phyloP scores from a whole-genome alignment of 1,284 basidiomycete genomes.

The Ceratobasidium sp. region DNA sequence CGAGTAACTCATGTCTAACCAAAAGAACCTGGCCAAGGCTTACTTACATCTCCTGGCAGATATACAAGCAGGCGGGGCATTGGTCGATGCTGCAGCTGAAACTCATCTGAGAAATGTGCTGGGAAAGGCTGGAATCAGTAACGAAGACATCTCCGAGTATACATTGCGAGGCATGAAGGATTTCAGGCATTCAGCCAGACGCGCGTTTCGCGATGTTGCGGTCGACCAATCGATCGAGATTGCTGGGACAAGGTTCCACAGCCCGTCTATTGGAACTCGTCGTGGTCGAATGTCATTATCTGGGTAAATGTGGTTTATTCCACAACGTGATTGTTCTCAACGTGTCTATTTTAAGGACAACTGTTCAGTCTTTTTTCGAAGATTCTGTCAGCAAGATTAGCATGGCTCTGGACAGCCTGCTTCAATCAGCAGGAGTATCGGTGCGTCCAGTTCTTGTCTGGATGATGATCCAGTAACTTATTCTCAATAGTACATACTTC shows the following conservation, averaged over 20 bases:
- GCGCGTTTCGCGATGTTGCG: neutral
- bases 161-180: neutral
- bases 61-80: slow-evolving; percentile 26
- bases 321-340: no score
- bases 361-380: no score
- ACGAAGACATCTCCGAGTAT: slow-evolving; percentile 6
- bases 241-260: neutral
- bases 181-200: slow-evolving; percentile 4
- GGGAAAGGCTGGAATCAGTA: neutral
- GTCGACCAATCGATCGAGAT: neutral
- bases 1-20: no score
- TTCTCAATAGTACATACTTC: slow-evolving; percentile 15
- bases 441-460: no score
- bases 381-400: no score
- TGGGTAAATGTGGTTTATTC: neutral
- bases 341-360: no score
- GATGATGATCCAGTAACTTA: no score
- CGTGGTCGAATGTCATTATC: slow-evolving; percentile 4
- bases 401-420: no score
- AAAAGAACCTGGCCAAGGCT: no score
- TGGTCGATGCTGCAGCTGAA: slow-evolving; percentile 14
- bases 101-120: neutral
- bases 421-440: no score
- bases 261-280: neutral
- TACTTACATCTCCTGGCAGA: slow-evolving; percentile 1